Evolutionary conservation across 164 flowering plant species (phyloP).

Genomic region (Saururus chinensis): DNA sequence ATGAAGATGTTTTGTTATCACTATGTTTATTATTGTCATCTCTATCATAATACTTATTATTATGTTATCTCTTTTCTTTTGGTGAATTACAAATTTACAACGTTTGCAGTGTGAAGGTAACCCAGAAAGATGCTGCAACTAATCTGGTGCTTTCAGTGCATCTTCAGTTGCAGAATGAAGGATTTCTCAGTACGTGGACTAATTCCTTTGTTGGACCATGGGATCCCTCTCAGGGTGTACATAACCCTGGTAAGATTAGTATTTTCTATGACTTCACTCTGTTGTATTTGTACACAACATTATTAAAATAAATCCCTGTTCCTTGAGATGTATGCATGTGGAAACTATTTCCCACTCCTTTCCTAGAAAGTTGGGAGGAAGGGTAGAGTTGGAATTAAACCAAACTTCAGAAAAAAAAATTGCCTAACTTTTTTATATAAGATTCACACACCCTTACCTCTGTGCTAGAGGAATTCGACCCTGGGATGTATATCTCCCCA

Average conservation of each 20-base stretch:
- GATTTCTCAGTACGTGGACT: constrained; percentile 89
- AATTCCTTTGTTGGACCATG: constrained; percentile 99
- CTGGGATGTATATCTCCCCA: too few relatives aligned
- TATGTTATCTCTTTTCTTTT: not conserved
- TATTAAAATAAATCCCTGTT: too few relatives aligned
- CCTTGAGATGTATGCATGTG: too few relatives aligned
- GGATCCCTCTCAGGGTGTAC: constrained; percentile 98
- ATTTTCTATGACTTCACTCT: not conserved
- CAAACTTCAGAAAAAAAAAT: too few relatives aligned
- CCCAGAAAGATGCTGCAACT: constrained; percentile 74
- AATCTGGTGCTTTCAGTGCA: constrained; percentile 67
- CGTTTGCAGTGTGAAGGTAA: constrained; percentile 41
- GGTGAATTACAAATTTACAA: not conserved
- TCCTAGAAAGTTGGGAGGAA: too few relatives aligned
- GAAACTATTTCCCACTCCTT: too few relatives aligned
- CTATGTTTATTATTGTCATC: not conserved
- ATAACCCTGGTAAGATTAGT: constrained; percentile 72
- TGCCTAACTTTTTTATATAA: too few relatives aligned
- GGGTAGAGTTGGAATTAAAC: too few relatives aligned
- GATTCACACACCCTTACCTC: too few relatives aligned
- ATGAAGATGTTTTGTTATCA: not conserved
- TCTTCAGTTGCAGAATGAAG: constrained; percentile 80
- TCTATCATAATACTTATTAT: not conserved
- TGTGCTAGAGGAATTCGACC: too few relatives aligned
- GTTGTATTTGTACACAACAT: not conserved